Evolutionary conservation across 345 rosid species (phyloP), one percentile per base, ranked within the genome.

Genomic region (Brassica rapa): DNA sequence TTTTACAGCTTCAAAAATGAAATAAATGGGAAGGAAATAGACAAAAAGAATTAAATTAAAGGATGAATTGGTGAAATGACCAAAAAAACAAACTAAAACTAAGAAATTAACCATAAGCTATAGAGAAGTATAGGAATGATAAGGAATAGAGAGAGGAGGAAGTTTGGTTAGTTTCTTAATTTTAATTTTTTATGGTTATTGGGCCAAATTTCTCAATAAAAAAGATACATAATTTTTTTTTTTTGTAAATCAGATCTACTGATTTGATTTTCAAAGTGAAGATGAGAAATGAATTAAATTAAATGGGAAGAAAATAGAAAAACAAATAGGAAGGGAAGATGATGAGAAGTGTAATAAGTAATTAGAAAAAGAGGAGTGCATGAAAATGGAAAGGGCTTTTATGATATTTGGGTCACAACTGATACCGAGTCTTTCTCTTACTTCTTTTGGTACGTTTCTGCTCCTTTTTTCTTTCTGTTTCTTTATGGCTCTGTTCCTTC

Each of bases 331-430:
- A 49, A 16, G 49, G 35, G 73, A 60, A 60, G 35, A 16, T 6
- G 41, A 39, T 12, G 74, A 61, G 9, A 53, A 15, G 63, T 51
- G 55, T 46, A 46, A 43, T 12, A 46, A 46, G 12, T 12, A 46
- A 41, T 56, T 32, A 1, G 39, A 62, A 74, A 35, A 49, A 51
- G 55, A 62, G 46, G 64, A 69, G 16, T 80, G 83, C 63, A 80
- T 70, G 83, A 12, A 75, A 80, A 80, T 64, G 83, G 83, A 75
- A 80, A 75, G 72, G 56, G 71, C 76, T 75, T 80, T 74, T 74
- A 68, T 80, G 82, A 74, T 16, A 16, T 80, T 68, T 35, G 29
- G 71, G 68, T 70, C 32, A 56, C 66, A 62, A 62, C 68, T 74
- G 32, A 55, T 0, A 55, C 23, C 7, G 60, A 74, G 71, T 73